Conservation (phyloP, 768 basidiomycete genomes). For the Pleurotus tuoliensis region DNA sequence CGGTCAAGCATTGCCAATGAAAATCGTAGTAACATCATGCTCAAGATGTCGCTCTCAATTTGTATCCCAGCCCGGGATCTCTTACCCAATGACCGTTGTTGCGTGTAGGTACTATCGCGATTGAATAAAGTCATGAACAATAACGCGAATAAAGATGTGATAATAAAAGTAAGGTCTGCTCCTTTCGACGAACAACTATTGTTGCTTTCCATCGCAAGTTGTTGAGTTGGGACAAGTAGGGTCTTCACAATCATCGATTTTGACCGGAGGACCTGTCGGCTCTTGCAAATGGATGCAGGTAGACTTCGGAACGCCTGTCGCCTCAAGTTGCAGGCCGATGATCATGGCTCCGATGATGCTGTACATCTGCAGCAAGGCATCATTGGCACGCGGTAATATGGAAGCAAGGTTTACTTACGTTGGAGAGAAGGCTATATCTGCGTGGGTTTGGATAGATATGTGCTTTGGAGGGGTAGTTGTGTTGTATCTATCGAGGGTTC, state of each 20-base stretch:
- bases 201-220: too few relatives aligned
- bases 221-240: slow-evolving; percentile 1
- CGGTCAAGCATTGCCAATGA: too few relatives aligned
- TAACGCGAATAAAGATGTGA: too few relatives aligned
- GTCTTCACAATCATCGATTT: slow-evolving; percentile 3
- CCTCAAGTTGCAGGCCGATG: neutral
- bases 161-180: too few relatives aligned
- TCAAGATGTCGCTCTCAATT: too few relatives aligned
- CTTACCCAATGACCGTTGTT: too few relatives aligned
- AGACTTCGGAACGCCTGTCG: neutral
- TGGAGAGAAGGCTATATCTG: neutral
- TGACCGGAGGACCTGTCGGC: neutral
- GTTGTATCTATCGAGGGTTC: neutral
- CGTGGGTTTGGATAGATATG: neutral
- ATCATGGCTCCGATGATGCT: neutral
- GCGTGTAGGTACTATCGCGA: too few relatives aligned
- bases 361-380: neutral
- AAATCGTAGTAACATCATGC: too few relatives aligned
- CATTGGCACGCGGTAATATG: neutral
- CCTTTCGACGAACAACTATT: too few relatives aligned
- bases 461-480: neutral
- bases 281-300: neutral
- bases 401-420: neutral
- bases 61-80: too few relatives aligned
- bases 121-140: too few relatives aligned